Conservation (phyloP, 352 stramenopile species). For the Globisporangium iwayamae region DNA sequence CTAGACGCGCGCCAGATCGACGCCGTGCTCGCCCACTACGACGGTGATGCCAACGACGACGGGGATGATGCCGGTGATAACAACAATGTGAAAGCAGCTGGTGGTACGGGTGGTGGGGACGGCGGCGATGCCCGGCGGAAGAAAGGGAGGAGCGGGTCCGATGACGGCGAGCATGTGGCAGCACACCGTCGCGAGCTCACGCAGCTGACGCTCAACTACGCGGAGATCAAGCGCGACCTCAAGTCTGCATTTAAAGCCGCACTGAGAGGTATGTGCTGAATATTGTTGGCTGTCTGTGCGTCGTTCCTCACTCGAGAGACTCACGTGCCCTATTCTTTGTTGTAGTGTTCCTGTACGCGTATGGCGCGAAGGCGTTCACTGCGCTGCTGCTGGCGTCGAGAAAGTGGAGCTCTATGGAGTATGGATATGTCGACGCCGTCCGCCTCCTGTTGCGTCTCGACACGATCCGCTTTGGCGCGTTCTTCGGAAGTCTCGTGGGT, state of each 20-base stretch:
- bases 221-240: conserved; percentile 40
- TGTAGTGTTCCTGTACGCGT: conserved; percentile 65
- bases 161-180: conserved; percentile 24
- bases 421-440: conserved; percentile 72
- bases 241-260: conserved; percentile 45
- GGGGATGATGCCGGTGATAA: too few species aligned
- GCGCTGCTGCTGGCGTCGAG: conserved; percentile 70
- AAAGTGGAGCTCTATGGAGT: conserved; percentile 75
- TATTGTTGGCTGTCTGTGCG: neutral
- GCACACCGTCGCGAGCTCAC: conserved; percentile 34
- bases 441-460: conserved; percentile 61
- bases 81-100: neutral
- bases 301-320: neutral
- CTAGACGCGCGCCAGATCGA: conserved; percentile 2
- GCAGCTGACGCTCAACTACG: conserved; percentile 28
- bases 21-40: conserved; percentile 7
- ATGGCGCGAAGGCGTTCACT: conserved; percentile 81
- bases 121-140: neutral
- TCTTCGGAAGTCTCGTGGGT: conserved; percentile 73
- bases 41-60: neutral
- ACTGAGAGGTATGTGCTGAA: conserved; percentile 18
- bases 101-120: neutral
- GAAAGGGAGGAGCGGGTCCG: conserved; percentile 15
- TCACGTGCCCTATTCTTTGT: neutral
- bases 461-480: conserved; percentile 76